Conservation (phyloP, 768 basidiomycete genomes). For the Serendipita sp. region DNA sequence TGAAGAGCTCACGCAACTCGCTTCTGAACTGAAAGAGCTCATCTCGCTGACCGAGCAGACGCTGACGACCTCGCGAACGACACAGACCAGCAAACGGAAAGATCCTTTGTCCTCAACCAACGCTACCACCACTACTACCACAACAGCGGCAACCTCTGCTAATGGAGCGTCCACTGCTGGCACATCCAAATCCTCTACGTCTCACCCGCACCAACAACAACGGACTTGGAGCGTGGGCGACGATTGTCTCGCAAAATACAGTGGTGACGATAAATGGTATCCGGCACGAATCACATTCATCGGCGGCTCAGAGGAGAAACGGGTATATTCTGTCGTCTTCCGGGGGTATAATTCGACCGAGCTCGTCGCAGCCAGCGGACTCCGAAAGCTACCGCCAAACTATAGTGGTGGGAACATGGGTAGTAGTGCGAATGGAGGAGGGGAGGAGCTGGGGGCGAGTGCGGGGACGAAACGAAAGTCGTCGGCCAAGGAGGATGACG, state of each 20-base stretch:
- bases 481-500: slow-evolving; percentile 56
- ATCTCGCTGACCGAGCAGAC: slow-evolving; percentile 64
- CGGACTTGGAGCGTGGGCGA: slow-evolving; percentile 54
- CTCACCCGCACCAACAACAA: not conserved
- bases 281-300: slow-evolving; percentile 77
- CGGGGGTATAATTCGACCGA: slow-evolving; percentile 87
- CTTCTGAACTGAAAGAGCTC: slow-evolving; percentile 66
- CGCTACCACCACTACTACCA: slow-evolving; percentile 26
- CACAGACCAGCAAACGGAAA: slow-evolving; percentile 39
- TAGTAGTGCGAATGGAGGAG: slow-evolving; percentile 12
- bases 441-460: slow-evolving; percentile 17
- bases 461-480: slow-evolving; percentile 60
- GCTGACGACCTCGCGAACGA: slow-evolving; percentile 34
- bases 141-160: not conserved
- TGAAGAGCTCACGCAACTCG: slow-evolving; percentile 52
- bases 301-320: slow-evolving; percentile 65
- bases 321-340: slow-evolving; percentile 80
- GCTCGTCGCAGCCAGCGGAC: slow-evolving; percentile 51
- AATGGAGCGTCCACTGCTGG: not conserved
- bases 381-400: slow-evolving; percentile 48
- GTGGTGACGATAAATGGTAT: slow-evolving; percentile 72
- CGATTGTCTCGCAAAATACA: slow-evolving; percentile 76
- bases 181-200: not conserved
- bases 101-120: slow-evolving; percentile 25
- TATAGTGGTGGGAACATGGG: not conserved